Evolutionary conservation across 1,139 yeast species (phyloP).

Genomic region (Candida dubliniensis): DNA sequence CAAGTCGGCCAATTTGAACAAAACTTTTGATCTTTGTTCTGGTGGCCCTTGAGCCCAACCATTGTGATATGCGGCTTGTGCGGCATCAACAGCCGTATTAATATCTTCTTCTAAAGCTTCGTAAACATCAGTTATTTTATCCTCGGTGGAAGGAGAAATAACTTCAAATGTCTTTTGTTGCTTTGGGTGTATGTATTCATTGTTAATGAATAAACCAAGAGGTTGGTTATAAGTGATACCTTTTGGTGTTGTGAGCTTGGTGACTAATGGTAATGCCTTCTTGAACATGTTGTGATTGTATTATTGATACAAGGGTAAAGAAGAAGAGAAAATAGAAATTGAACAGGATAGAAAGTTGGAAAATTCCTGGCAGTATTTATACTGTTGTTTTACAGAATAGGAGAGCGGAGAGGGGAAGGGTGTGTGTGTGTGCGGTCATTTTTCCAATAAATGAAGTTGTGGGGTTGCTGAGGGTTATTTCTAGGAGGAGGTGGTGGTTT

Average conservation of each 20-base stretch:
- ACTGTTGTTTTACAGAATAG: too few relatives aligned
- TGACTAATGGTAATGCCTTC: constrained; percentile 39
- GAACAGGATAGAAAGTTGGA: neutral
- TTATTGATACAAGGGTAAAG: neutral
- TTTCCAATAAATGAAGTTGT: neutral
- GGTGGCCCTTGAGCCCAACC: constrained; percentile 40
- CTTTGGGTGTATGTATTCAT: constrained; percentile 38
- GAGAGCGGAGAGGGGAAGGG: neutral
- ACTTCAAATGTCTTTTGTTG: constrained; percentile 60
- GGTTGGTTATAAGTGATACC: constrained; percentile 41
- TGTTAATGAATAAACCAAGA: constrained; percentile 72
- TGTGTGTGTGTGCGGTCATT: neutral
- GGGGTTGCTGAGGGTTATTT: too few relatives aligned
- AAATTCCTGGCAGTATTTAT: too few relatives aligned
- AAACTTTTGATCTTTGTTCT: constrained; percentile 50
- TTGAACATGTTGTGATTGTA: constrained; percentile 1
- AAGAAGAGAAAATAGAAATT: neutral
- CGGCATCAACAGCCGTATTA: constrained; percentile 78
- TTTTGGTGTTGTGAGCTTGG: constrained; percentile 58
- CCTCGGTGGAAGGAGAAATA: constrained; percentile 67
- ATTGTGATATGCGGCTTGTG: constrained; percentile 59
- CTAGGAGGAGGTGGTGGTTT: too few relatives aligned
- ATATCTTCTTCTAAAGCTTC: constrained; percentile 70
- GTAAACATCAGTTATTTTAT: constrained; percentile 62
- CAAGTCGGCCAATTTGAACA: constrained; percentile 63